phyloP scores from a whole-genome alignment of 768 basidiomycete genomes.

The Crucibulum laeve region DNA sequence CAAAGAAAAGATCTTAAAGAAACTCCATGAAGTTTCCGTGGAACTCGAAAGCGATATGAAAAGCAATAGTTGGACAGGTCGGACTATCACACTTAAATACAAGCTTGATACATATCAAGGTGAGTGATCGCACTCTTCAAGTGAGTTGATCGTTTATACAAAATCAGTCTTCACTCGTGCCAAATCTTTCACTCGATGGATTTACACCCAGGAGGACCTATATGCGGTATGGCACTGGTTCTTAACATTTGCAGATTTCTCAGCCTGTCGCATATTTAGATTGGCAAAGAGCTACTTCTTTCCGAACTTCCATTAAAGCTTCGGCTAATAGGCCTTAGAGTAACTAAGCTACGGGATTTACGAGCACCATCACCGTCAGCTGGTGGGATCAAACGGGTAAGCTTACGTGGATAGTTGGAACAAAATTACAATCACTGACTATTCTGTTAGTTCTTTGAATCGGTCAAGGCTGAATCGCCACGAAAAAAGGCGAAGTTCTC shows the following conservation, averaged over 20 bases:
- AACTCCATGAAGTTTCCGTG: slow-evolving; percentile 75
- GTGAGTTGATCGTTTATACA: slow-evolving; percentile 1
- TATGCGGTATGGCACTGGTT: slow-evolving; percentile 49
- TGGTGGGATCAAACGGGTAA: slow-evolving; percentile 72
- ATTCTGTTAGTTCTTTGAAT: slow-evolving; percentile 53
- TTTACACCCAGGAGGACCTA: slow-evolving; percentile 76
- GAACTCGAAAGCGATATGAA: slow-evolving; percentile 82
- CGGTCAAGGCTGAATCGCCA: slow-evolving; percentile 24
- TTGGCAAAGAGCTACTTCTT: slow-evolving; percentile 77
- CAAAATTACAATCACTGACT: neutral
- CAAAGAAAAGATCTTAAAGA: slow-evolving; percentile 62
- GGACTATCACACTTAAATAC: slow-evolving; percentile 88
- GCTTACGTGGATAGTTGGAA: neutral
- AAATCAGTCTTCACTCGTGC: slow-evolving; percentile 73
- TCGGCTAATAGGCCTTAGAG: slow-evolving; percentile 81
- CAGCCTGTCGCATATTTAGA: slow-evolving; percentile 32
- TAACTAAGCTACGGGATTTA: slow-evolving; percentile 88
- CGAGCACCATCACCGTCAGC: slow-evolving; percentile 33
- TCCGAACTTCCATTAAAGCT: slow-evolving; percentile 77
- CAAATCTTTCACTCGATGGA: slow-evolving; percentile 71
- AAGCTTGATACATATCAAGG: slow-evolving; percentile 91
- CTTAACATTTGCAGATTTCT: slow-evolving; percentile 2
- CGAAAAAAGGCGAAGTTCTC: slow-evolving; percentile 35
- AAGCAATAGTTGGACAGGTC: slow-evolving; percentile 76
- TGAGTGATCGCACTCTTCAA: slow-evolving; percentile 14